Evolutionary conservation across 345 rosid species (phyloP).

Genomic region (Reutealis trisperma): DNA sequence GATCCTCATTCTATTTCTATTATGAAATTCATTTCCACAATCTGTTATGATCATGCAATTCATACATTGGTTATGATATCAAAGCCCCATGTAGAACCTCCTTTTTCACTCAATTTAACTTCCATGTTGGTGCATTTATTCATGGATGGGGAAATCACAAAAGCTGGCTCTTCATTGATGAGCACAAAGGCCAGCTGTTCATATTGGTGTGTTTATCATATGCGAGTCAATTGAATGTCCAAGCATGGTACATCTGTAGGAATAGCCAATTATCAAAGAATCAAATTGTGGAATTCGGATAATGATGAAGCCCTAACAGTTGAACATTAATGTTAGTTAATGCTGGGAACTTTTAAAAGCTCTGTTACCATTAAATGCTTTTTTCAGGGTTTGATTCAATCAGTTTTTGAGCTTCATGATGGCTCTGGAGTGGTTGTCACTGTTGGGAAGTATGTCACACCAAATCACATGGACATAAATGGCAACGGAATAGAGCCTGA

Average conservation of each 20-base stretch:
- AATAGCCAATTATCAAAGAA: background rate
- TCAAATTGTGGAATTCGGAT: background rate
- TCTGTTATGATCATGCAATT: background rate
- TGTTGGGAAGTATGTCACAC: conserved; percentile 85
- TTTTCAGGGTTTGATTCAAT: conserved; percentile 83
- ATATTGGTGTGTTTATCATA: background rate
- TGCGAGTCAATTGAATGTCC: background rate
- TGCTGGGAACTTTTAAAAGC: background rate
- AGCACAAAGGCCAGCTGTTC: background rate
- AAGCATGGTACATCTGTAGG: background rate
- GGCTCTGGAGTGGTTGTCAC: conserved; percentile 93
- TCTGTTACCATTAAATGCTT: conserved; percentile 5
- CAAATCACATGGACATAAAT: conserved; percentile 84
- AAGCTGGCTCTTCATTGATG: background rate
- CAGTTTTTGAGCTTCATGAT: conserved; percentile 85
- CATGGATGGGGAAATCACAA: background rate
- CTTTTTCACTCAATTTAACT: background rate
- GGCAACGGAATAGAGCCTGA: conserved; percentile 94
- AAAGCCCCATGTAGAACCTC: background rate
- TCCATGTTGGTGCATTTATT: background rate
- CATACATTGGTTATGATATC: background rate
- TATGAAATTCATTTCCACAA: background rate
- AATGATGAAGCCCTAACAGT: background rate
- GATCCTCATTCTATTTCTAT: background rate
- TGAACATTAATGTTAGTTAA: background rate